A percentile compares a stretch with the other conserved stretches of the same genome.
Evolutionary conservation across 306 rosid genomes (phyloP).

Genomic region (Vigna trinervia): DNA sequence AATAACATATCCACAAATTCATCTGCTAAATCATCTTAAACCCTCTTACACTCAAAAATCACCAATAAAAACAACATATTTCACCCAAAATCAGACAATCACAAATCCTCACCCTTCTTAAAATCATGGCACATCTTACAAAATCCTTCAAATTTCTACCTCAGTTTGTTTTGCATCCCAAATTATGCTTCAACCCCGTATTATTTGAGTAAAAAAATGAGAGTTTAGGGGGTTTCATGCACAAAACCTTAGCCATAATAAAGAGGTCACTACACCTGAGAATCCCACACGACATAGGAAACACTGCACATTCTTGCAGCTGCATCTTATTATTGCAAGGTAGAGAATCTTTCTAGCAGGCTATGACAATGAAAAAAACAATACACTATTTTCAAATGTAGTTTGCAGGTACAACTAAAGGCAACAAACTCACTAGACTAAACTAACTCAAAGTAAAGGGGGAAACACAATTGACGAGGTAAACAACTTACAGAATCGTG

Average conservation of each 20-base stretch:
- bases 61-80: neutral
- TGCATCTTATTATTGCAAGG: neutral
- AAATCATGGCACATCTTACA: neutral
- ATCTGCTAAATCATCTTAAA: neutral
- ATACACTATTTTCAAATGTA: neutral
- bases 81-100: neutral
- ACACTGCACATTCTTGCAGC: neutral
- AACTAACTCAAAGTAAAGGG: neutral
- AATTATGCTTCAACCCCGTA: neutral
- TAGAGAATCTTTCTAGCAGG: neutral
- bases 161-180: neutral
- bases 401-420: neutral
- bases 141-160: neutral
- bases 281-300: neutral
- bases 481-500: constrained; percentile 76
- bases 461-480: neutral
- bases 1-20: neutral
- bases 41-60: neutral
- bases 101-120: neutral
- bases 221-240: neutral
- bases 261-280: neutral
- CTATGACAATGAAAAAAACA: neutral
- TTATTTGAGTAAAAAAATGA: neutral
- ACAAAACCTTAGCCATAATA: neutral
- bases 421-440: neutral